Evolutionary conservation across 2,329 filamentous ascomycete species (phyloP).

Genomic region (Hypoxylon sp.): DNA sequence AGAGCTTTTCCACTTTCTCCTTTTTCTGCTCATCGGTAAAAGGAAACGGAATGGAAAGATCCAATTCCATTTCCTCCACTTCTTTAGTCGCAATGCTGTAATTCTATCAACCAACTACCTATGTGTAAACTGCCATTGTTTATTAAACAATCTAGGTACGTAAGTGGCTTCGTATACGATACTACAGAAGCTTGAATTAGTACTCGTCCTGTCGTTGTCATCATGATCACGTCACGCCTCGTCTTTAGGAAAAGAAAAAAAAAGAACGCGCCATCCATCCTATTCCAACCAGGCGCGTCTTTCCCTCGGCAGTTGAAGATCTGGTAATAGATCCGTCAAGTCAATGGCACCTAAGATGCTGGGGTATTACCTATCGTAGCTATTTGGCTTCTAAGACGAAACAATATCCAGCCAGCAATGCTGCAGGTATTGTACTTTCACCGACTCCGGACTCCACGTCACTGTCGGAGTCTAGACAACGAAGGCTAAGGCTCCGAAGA

Average conservation of each 20-base stretch:
- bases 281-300: slow-evolving; percentile 31
- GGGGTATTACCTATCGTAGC: slow-evolving; percentile 6
- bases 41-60: neutral
- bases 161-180: neutral
- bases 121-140: neutral
- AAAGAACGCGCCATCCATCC: slow-evolving; percentile 33
- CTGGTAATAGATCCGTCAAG: slow-evolving; percentile 28
- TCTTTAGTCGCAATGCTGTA: neutral
- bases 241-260: slow-evolving; percentile 10
- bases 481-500: slow-evolving; percentile 7
- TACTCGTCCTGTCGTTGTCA: neutral
- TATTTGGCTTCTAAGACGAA: slow-evolving; percentile 11
- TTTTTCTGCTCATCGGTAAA: neutral
- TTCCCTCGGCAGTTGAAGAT: slow-evolving; percentile 35
- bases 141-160: neutral
- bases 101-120: neutral
- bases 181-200: slow-evolving; percentile 4
- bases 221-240: slow-evolving; percentile 29
- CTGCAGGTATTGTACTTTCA: slow-evolving; percentile 16
- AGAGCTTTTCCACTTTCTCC: neutral
- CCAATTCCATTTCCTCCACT: neutral
- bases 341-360: slow-evolving; percentile 35
- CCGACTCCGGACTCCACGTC: slow-evolving; percentile 37
- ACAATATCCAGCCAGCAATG: slow-evolving; percentile 13
- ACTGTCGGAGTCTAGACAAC: slow-evolving; percentile 24